These are phyloP conservation scores for Trypanosoma vivax DNA, from an alignment of 208 protist genomes.

Conservation along the genomic window DNA sequence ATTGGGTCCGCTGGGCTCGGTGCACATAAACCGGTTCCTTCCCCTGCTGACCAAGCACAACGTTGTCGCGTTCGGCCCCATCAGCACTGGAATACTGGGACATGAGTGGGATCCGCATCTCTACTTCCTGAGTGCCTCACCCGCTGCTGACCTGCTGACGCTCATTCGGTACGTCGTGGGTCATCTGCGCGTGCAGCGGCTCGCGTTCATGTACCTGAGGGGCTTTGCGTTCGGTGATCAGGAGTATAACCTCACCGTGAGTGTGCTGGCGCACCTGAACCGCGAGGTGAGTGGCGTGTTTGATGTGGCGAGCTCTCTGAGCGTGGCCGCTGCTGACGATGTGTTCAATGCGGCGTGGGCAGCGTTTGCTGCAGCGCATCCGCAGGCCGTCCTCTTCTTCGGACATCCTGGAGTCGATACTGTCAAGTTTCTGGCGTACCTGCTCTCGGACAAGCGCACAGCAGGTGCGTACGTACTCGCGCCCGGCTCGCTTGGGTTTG, in stretches of 20 bases:
- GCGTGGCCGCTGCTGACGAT: background rate
- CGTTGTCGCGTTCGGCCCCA: constrained; percentile 18
- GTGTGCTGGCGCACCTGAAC: constrained; percentile 11
- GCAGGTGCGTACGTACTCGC: constrained; percentile 11
- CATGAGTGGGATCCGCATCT: constrained; percentile 27
- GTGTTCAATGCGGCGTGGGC: constrained; percentile 10
- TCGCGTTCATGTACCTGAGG: constrained; percentile 22
- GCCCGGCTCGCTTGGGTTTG: background rate
- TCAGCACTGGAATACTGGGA: constrained; percentile 24
- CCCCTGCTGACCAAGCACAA: background rate
- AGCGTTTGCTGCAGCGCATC: constrained; percentile 3
- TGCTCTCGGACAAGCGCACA: constrained; percentile 12
- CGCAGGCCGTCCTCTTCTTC: constrained; percentile 19
- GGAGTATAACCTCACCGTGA: background rate
- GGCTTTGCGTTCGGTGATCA: constrained; percentile 1
- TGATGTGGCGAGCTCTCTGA: constrained; percentile 1
- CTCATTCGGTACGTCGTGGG: constrained; percentile 25
- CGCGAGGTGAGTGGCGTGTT: constrained; percentile 19
- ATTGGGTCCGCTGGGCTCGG: constrained; percentile 23
- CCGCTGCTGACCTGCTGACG: constrained; percentile 26
- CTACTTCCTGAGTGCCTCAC: constrained; percentile 35
- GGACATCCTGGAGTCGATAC: background rate
- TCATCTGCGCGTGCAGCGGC: constrained; percentile 16
- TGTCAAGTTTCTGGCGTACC: constrained; percentile 5
- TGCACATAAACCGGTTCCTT: background rate